A percentile compares a stretch with the other conserved stretches of the same genome.
phyloP scores from a whole-genome alignment of 352 stramenopile genomes.

The Phytopythium delawarense region DNA sequence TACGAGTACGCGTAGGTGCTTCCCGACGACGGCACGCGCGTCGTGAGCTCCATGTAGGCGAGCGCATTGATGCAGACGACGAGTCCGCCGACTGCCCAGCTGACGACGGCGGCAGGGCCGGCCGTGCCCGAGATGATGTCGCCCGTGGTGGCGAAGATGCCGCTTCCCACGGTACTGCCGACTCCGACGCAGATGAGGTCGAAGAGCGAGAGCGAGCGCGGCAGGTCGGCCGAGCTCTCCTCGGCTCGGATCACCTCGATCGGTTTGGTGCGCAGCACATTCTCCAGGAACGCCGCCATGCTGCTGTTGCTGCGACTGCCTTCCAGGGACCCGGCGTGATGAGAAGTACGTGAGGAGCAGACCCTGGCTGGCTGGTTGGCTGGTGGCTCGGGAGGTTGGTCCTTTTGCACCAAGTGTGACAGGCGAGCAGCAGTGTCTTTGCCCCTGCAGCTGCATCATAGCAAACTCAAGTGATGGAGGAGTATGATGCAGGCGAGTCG shows the following conservation, averaged over 20 bases:
- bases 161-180: constrained; percentile 60
- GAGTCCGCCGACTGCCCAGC: constrained; percentile 76
- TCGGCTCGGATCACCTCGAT: constrained; percentile 48
- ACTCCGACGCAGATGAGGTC: constrained; percentile 84
- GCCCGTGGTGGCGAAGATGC: constrained; percentile 43
- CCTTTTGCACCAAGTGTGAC: background rate
- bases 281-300: constrained; percentile 16
- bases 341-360: background rate
- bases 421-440: background rate
- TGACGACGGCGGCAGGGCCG: constrained; percentile 77
- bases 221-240: constrained; percentile 37
- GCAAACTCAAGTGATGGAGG: background rate
- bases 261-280: constrained; percentile 40
- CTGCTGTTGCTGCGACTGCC: background rate
- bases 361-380: background rate
- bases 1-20: constrained; percentile 89
- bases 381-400: background rate
- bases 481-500: background rate
- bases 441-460: background rate
- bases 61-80: constrained; percentile 78
- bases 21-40: constrained; percentile 71
- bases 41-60: constrained; percentile 82
- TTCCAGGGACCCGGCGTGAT: background rate
- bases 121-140: constrained; percentile 70
- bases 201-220: constrained; percentile 49